Evolutionary conservation across 73 alveolate species (phyloP).

Genomic region (Breviolum minutum): DNA sequence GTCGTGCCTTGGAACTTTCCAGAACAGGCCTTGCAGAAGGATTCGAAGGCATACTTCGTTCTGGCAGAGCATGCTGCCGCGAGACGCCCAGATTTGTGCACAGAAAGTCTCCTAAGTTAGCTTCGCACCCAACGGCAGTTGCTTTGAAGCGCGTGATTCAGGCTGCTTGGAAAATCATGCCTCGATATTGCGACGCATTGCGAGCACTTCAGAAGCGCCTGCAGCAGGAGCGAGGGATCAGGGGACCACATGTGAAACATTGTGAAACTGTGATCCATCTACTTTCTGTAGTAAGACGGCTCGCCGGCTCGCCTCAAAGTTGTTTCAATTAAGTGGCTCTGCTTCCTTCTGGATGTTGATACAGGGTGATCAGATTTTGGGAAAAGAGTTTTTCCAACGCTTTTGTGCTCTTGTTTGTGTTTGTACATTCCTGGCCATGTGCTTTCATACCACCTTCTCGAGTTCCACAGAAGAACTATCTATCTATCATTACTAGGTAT

Average conservation of each 20-base stretch:
- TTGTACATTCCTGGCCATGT: neutral
- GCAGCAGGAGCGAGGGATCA: constrained; percentile 2
- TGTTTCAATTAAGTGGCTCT: too few species aligned
- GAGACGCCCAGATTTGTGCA: neutral
- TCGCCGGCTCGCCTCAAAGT: too few species aligned
- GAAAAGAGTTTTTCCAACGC: neutral
- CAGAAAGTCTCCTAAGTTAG: neutral
- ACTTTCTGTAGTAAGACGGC: too few species aligned
- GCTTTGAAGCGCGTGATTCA: neutral
- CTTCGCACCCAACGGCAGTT: neutral
- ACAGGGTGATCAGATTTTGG: too few species aligned
- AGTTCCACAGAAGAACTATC: too few species aligned
- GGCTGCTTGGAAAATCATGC: constrained; percentile 80
- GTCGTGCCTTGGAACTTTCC: neutral
- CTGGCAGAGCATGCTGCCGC: constrained; percentile 83
- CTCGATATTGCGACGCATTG: constrained; percentile 68
- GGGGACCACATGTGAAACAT: too few species aligned
- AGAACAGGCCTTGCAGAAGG: constrained; percentile 39
- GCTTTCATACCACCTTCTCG: neutral
- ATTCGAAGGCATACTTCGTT: constrained; percentile 45
- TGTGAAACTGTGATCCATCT: too few species aligned
- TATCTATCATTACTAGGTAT: too few species aligned
- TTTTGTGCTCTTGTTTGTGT: neutral
- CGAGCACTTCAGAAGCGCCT: constrained; percentile 54
- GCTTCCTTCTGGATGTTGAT: too few species aligned